phyloP scores from a whole-genome alignment of 2,329 filamentous ascomycete species.

The Drechslerella dactyloides region DNA sequence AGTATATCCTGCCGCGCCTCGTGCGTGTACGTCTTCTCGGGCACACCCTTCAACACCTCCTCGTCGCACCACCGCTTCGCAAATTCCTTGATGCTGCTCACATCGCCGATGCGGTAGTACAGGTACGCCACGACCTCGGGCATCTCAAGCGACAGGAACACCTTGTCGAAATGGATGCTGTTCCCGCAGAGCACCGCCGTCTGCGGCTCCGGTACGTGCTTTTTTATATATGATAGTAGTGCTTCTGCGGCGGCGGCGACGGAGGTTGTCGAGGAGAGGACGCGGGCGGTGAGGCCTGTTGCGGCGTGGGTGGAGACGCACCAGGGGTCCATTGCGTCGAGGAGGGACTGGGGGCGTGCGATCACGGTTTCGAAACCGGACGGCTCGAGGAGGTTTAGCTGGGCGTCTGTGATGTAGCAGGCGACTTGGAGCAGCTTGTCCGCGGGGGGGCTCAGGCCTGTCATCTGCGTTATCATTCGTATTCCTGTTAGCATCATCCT shows the following conservation, averaged over 20 bases:
- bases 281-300: constrained; percentile 80
- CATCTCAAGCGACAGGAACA: constrained; percentile 78
- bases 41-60: constrained; percentile 68
- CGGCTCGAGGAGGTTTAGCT: constrained; percentile 76
- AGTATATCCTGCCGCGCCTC: constrained; percentile 87
- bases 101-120: constrained; percentile 89
- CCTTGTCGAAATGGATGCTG: constrained; percentile 86
- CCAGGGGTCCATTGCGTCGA: constrained; percentile 87
- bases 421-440: constrained; percentile 91
- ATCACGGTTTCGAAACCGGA: constrained; percentile 80
- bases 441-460: constrained; percentile 75
- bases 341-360: constrained; percentile 71
- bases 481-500: constrained; percentile 27
- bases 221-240: constrained; percentile 78
- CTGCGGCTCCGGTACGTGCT: constrained; percentile 70
- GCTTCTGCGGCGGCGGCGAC: constrained; percentile 73
- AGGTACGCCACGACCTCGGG: constrained; percentile 74
- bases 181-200: constrained; percentile 84
- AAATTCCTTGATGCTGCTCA: constrained; percentile 91
- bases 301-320: constrained; percentile 78
- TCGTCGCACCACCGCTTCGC: constrained; percentile 76
- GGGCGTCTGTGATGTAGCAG: constrained; percentile 84
- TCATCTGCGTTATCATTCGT: constrained; percentile 72
- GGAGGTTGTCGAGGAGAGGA: constrained; percentile 74
- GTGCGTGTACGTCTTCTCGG: constrained; percentile 77